Percentiles rank a stretch among this genome's conserved stretches.
phyloP scores from a whole-genome alignment of 495 filamentous ascomycete species.

The Penicilliopsis zonata region DNA sequence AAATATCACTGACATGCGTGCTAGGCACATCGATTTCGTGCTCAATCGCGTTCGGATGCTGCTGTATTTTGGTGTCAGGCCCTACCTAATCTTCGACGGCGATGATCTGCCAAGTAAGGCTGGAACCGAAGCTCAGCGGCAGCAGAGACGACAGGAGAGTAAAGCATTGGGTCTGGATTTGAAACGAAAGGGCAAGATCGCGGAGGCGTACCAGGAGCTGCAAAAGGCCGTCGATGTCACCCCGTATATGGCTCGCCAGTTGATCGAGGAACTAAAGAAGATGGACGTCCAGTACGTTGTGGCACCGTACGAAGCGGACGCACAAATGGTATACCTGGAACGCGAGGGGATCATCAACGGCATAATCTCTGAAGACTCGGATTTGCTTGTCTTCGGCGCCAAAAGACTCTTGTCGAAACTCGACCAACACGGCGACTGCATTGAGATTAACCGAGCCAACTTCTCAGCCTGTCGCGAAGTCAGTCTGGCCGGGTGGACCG shows the following conservation, averaged over 20 bases:
- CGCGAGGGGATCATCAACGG: conserved; percentile 68
- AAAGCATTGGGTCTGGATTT: conserved; percentile 65
- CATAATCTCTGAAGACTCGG: conserved; percentile 93
- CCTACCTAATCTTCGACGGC: conserved; percentile 93
- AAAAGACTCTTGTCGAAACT: conserved; percentile 86
- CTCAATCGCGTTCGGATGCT: conserved; percentile 89
- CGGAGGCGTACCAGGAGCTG: conserved; percentile 74
- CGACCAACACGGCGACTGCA: conserved; percentile 82
- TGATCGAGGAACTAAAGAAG: conserved; percentile 85
- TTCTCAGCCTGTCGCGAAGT: conserved; percentile 84
- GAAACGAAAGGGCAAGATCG: conserved; percentile 61
- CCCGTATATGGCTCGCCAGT: conserved; percentile 80
- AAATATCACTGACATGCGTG: conserved; percentile 1
- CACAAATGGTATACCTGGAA: conserved; percentile 90
- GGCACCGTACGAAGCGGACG: conserved; percentile 95
- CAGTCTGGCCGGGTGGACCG: conserved; percentile 82
- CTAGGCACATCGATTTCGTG: conserved; percentile 81
- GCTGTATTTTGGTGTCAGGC: conserved; percentile 78
- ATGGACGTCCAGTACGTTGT: conserved; percentile 77
- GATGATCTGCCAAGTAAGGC: conserved; percentile 92
- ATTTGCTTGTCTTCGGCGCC: conserved; percentile 89
- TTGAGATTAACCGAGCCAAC: conserved; percentile 78
- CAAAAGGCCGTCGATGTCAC: conserved; percentile 97
- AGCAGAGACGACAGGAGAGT: conserved; percentile 58
- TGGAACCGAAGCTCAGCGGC: conserved; percentile 69